A percentile compares a stretch with the other conserved stretches of the same genome.
These are phyloP conservation scores for Sherardia arvensis DNA, from an alignment of 257 asterid species.

Conservation along the genomic window DNA sequence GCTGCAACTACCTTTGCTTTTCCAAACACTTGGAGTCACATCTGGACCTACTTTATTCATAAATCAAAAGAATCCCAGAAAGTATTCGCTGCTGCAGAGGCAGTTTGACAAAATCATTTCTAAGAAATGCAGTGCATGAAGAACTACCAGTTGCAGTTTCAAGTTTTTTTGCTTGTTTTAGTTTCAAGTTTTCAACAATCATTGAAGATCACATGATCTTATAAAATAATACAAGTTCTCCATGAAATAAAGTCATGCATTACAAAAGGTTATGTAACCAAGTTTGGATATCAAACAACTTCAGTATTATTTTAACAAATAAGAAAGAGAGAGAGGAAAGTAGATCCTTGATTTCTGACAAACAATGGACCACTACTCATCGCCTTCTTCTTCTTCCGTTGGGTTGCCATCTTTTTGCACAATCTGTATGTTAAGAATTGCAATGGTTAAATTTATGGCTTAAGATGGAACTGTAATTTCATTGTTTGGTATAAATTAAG, in stretches of 20 bases:
- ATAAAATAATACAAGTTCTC: too few species aligned
- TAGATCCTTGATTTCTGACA: background rate
- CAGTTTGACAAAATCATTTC: too few species aligned
- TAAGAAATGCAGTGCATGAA: too few species aligned
- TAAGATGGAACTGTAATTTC: background rate
- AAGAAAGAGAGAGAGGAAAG: background rate
- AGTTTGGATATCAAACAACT: background rate
- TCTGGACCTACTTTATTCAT: too few species aligned
- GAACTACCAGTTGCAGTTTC: too few species aligned
- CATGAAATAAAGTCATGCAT: background rate
- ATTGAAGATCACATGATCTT: background rate
- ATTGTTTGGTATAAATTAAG: background rate
- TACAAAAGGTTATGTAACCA: background rate
- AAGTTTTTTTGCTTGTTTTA: background rate
- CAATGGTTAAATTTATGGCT: background rate
- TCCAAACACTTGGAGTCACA: too few species aligned
- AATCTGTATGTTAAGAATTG: conserved; percentile 38
- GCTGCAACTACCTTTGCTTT: too few species aligned
- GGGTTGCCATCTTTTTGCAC: conserved; percentile 49
- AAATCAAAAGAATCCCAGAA: too few species aligned
- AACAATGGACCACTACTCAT: conserved; percentile 25
- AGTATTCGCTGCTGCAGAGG: too few species aligned
- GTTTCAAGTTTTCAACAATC: background rate
- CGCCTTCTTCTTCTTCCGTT: conserved; percentile 24
- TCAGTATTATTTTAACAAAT: background rate